These are phyloP conservation scores for Phaeosphaeriaceae sp. DNA, from an alignment of 2,329 filamentous ascomycete genomes.

Conservation along the genomic window DNA sequence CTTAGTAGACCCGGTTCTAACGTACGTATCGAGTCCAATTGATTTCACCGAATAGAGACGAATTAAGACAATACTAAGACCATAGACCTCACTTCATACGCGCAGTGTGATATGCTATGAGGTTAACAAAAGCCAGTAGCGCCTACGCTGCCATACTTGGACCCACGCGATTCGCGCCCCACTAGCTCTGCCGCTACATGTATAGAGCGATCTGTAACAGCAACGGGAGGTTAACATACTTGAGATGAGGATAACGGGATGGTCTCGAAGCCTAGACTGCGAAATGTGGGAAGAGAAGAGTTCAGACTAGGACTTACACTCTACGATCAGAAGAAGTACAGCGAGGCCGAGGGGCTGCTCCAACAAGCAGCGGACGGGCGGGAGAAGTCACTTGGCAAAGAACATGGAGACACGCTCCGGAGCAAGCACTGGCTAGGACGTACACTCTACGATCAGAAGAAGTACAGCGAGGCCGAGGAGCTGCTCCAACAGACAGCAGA, in stretches of 20 bases:
- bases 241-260: neutral
- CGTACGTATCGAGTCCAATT: neutral
- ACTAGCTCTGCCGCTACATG: neutral
- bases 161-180: neutral
- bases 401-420: slow-evolving; percentile 4
- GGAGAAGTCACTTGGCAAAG: slow-evolving; percentile 6
- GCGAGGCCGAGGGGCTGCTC: neutral
- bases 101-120: neutral
- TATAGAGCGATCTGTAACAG: neutral
- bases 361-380: neutral
- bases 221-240: neutral
- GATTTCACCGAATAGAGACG: neutral
- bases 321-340: slow-evolving; percentile 7
- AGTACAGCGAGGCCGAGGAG: slow-evolving; percentile 9
- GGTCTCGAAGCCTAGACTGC: neutral
- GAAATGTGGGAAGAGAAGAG: neutral
- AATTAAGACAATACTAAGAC: neutral
- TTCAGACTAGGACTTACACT: slow-evolving; percentile 3
- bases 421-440: neutral
- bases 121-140: neutral
- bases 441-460: slow-evolving; percentile 1
- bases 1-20: neutral
- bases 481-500: slow-evolving; percentile 1
- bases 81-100: neutral
- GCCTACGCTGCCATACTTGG: neutral